Evolutionary conservation across 73 alveolate genomes (phyloP), one percentile per base, ranked within the genome.

Genomic region (Tetrahymena borealis): DNA sequence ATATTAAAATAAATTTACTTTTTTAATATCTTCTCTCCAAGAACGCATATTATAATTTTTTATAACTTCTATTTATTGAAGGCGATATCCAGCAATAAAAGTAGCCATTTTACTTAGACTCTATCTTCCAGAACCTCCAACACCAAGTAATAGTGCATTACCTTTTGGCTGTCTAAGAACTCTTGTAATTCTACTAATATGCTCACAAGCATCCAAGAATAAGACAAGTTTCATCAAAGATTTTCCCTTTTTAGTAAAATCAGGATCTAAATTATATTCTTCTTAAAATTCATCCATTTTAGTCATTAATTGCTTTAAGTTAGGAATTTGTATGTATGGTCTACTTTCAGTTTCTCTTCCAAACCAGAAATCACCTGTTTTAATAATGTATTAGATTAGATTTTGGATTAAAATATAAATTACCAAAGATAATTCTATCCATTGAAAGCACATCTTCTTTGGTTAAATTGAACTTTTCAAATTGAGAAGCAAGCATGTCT

Each of bases 181-280:
- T 79, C 99, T 95, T 91, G 99, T 98, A 11, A 99, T 99, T 78
- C 99, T 97, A 40, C 99, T 93, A n/a, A 99, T 99, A 92, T 99
- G 99, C 78, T 99, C 99, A 91, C 99, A 99, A 78, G 99, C 99
- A 93, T 99, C 99, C 90, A 98, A 95, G 96, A 99, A 99, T 99
- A 99, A 97, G 39, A 99, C 99, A 77, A 99, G 97, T 91, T 98
- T 99, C 99, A 99, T 97, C 77, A 60, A 24, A 20, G 85, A 32
- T 60, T 60, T 60, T 0, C 96, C 99, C 39, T 95, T 96, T 92
- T 94, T 96, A 0, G 97, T 78, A 93, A 91, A 93, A 77, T 95
- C 95, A 18, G 90, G 90, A n/a, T 95, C 98, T 91, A 95, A 96
- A 96, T 99, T 99, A 94, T 98, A 99, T 94, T 97, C 98, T 78